These are phyloP conservation scores for Termitomyces sp. DNA, from an alignment of 768 basidiomycete genomes.

Conservation along the genomic window DNA sequence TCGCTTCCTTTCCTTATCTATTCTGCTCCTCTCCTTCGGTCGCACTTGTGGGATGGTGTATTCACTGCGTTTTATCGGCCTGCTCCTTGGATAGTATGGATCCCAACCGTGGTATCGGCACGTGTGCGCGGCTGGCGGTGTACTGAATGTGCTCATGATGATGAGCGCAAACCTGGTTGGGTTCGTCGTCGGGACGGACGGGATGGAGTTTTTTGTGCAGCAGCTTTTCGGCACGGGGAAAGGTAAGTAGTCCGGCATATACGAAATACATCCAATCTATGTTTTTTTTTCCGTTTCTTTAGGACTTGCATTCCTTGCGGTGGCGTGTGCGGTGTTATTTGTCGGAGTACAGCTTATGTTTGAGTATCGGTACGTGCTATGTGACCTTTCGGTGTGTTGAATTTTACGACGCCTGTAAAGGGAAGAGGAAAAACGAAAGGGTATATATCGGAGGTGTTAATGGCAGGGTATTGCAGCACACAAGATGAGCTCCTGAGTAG, in stretches of 20 bases:
- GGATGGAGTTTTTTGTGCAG: slow-evolving; percentile 57
- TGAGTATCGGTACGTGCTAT: slow-evolving; percentile 72
- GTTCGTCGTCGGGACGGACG: slow-evolving; percentile 87
- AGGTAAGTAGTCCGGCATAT: slow-evolving; percentile 37
- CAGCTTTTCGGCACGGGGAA: slow-evolving; percentile 59
- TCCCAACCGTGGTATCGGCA: slow-evolving; percentile 78
- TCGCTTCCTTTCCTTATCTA: neutral
- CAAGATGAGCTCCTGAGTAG: neutral
- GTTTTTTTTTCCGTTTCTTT: neutral
- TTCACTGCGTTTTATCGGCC: neutral
- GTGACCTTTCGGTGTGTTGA: neutral
- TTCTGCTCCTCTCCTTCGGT: neutral
- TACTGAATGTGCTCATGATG: slow-evolving; percentile 84
- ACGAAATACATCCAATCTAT: neutral
- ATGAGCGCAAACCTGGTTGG: slow-evolving; percentile 91
- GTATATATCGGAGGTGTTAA: slow-evolving; percentile 48
- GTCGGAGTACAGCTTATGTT: slow-evolving; percentile 90
- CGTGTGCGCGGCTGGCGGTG: slow-evolving; percentile 74
- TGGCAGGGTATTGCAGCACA: neutral
- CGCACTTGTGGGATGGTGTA: neutral
- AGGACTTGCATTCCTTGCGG: slow-evolving; percentile 65
- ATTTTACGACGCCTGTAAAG: slow-evolving; percentile 27
- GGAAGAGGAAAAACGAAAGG: slow-evolving; percentile 67
- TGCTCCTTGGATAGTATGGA: slow-evolving; percentile 48
- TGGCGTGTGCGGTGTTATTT: slow-evolving; percentile 63